These are phyloP conservation scores for Beauveria varroae DNA, from an alignment of 2,329 filamentous ascomycete species.

Conservation along the genomic window DNA sequence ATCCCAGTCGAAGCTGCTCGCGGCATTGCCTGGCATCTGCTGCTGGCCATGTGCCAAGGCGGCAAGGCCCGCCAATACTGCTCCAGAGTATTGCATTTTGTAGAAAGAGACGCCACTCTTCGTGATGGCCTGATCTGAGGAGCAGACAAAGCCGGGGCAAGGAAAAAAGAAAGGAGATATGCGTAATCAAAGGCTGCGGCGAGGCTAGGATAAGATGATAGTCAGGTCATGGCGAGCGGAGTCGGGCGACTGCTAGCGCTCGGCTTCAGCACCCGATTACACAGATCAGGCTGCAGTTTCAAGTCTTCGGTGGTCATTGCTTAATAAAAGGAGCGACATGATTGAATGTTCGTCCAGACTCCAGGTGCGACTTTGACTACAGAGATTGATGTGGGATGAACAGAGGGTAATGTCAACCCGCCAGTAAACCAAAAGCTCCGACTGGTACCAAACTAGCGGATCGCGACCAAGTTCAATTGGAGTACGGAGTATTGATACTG, in stretches of 20 bases:
- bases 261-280: slow-evolving; percentile 4
- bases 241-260: neutral
- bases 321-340: neutral
- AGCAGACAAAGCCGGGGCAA: neutral
- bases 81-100: neutral
- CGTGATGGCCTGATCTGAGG: neutral
- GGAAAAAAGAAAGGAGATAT: neutral
- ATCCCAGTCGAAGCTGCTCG: slow-evolving; percentile 21
- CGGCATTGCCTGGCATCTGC: neutral
- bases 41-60: neutral
- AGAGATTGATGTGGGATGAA: neutral
- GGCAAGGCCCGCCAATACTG: neutral
- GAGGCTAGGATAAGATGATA: neutral
- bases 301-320: neutral
- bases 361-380: neutral
- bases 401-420: too few species aligned
- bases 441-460: neutral
- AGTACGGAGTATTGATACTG: too few species aligned
- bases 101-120: neutral
- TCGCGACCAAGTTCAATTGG: neutral
- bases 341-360: neutral
- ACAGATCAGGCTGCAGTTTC: neutral
- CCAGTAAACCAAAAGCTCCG: neutral
- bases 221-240: neutral
- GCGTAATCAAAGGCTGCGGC: neutral